Evolutionary conservation across 2,329 filamentous ascomycete species (phyloP).

Genomic region (Neofusicoccum kwambonambiense): DNA sequence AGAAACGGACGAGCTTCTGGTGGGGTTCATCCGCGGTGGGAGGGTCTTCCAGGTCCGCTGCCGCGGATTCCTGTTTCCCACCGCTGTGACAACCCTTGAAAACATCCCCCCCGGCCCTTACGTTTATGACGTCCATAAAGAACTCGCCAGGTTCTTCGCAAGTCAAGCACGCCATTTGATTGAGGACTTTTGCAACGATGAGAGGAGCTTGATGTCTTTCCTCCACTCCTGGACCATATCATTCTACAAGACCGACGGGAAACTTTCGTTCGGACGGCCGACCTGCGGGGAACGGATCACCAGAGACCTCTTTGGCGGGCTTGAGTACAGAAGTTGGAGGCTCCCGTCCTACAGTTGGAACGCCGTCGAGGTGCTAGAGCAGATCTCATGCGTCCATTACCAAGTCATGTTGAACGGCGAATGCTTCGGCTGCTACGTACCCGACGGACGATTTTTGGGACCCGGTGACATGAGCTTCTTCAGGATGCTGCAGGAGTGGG

Average conservation of each 20-base stretch:
- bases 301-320: background rate
- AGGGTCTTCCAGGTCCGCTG: background rate
- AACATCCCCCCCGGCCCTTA: background rate
- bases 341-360: conserved; percentile 4
- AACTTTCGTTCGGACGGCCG: background rate
- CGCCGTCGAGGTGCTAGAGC: conserved; percentile 1
- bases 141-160: background rate
- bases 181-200: background rate
- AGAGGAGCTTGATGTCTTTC: conserved; percentile 7
- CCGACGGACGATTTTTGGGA: background rate
- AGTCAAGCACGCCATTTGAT: background rate
- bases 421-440: background rate
- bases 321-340: conserved; percentile 1
- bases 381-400: background rate
- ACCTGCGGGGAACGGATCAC: background rate
- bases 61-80: background rate
- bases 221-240: background rate
- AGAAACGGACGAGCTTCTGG: background rate
- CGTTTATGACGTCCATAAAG: background rate
- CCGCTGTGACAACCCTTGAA: background rate
- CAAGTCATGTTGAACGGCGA: background rate
- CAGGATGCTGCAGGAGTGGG: conserved; percentile 2
- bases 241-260: background rate
- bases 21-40: background rate
- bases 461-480: background rate